Conservation (phyloP, 2,329 filamentous ascomycete species). For the Elsinoe arachidis region DNA sequence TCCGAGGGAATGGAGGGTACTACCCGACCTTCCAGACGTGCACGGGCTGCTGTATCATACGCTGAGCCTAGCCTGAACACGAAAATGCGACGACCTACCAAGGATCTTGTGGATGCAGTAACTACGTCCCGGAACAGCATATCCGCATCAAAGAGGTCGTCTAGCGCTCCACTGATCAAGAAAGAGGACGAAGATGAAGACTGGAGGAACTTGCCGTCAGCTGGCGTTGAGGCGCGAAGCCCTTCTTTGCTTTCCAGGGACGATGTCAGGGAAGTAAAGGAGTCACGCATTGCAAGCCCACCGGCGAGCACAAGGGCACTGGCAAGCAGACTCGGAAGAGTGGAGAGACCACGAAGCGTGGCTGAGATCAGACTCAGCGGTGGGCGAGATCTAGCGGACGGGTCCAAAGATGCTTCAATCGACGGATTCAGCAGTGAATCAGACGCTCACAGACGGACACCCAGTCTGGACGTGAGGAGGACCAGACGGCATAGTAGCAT, state of each 20-base stretch:
- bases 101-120: constrained; percentile 40
- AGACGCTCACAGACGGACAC: constrained; percentile 8
- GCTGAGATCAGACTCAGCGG: not conserved
- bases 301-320: not conserved
- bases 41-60: constrained; percentile 40
- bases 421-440: constrained; percentile 28
- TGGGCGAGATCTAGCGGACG: constrained; percentile 14
- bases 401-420: constrained; percentile 25
- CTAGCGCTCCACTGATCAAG: constrained; percentile 21
- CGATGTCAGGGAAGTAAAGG: not conserved
- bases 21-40: constrained; percentile 36
- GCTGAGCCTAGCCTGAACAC: constrained; percentile 40
- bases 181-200: constrained; percentile 22
- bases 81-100: constrained; percentile 42
- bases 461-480: not conserved
- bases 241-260: not conserved
- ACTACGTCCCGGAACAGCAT: not conserved
- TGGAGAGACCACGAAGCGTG: not conserved
- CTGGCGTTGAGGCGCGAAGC: not conserved
- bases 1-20: constrained; percentile 24
- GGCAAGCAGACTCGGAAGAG: not conserved
- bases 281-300: not conserved
- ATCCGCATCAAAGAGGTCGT: not conserved
- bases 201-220: constrained; percentile 19
- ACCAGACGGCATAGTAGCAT: constrained; percentile 15